Evolutionary conservation across 208 protist genomes (phyloP).

Genomic region (Leishmania major): DNA sequence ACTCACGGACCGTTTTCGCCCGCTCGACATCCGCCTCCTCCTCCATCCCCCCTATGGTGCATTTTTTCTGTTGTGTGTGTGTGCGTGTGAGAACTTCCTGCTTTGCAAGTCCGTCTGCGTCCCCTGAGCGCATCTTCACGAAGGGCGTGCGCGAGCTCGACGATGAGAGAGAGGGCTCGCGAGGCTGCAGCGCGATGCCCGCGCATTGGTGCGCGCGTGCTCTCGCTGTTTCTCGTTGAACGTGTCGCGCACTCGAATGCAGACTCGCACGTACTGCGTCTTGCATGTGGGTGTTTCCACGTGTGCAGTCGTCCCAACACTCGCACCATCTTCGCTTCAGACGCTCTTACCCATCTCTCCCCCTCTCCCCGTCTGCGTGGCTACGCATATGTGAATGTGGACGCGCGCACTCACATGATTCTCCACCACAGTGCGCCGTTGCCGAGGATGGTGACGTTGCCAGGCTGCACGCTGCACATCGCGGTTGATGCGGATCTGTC

Average conservation of each 20-base stretch:
- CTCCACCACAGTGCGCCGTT: background rate
- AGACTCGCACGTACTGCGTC: background rate
- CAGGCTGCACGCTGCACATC: slow-evolving; percentile 13
- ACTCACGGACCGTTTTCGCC: background rate
- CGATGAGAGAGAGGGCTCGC: background rate
- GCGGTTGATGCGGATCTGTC: slow-evolving; percentile 26
- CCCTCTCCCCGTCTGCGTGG: background rate
- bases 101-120: background rate
- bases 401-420: background rate
- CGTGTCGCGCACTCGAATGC: background rate
- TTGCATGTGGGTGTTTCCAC: background rate
- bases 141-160: background rate
- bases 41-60: background rate
- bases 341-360: background rate
- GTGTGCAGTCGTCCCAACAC: background rate
- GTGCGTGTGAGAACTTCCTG: background rate
- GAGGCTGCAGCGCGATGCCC: background rate
- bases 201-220: background rate
- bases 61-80: background rate
- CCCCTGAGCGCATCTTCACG: background rate
- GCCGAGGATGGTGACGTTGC: background rate
- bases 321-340: background rate
- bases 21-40: too few species aligned
- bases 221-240: background rate
- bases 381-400: background rate